phyloP scores from a whole-genome alignment of 192 early-diverging fungal genomes.

The Chytriomyces sp. region DNA sequence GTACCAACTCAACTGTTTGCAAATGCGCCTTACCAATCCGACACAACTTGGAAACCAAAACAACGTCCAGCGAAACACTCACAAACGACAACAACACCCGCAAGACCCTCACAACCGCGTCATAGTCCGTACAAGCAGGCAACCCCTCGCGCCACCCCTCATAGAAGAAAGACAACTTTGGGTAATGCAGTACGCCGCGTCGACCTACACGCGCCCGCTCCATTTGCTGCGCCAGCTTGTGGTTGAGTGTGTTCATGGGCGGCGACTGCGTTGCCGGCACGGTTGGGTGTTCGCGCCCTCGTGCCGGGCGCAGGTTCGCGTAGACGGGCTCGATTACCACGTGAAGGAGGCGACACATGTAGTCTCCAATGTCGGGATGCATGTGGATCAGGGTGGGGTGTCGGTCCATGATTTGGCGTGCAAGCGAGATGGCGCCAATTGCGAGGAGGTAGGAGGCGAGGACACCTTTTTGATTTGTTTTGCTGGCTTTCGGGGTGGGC shows the following conservation, averaged over 20 bases:
- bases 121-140: constrained; percentile 17
- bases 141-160: constrained; percentile 56
- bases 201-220: constrained; percentile 32
- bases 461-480: constrained; percentile 65
- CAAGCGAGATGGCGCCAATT: constrained; percentile 62
- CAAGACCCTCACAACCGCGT: constrained; percentile 23
- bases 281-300: not conserved
- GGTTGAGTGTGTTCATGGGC: constrained; percentile 35
- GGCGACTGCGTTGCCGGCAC: constrained; percentile 29
- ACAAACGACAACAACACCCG: constrained; percentile 38
- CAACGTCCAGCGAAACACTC: constrained; percentile 46
- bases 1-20: constrained; percentile 15
- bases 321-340: constrained; percentile 63
- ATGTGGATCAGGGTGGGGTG: constrained; percentile 54
- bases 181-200: constrained; percentile 24
- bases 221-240: constrained; percentile 5
- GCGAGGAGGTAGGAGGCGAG: constrained; percentile 61
- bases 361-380: constrained; percentile 62
- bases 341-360: constrained; percentile 63
- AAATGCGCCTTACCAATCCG: constrained; percentile 49
- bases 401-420: constrained; percentile 54
- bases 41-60: constrained; percentile 46
- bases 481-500: constrained; percentile 2
- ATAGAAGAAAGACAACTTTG: constrained; percentile 64
- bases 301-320: constrained; percentile 17